These are phyloP conservation scores for Mycena albidolilacea DNA, from an alignment of 768 basidiomycete genomes.

Conservation along the genomic window DNA sequence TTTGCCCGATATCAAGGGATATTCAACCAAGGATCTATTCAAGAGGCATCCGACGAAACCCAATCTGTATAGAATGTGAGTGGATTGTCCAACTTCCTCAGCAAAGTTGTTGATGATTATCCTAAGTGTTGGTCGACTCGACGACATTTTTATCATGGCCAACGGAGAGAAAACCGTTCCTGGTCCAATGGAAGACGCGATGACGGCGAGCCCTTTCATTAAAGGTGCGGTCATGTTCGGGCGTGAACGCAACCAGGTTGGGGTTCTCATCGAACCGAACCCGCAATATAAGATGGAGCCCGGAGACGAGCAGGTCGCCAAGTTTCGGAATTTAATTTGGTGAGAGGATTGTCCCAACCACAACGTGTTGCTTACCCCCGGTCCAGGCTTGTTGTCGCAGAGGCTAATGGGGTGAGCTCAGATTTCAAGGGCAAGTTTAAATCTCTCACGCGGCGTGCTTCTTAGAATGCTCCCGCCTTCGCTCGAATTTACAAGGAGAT, in stretches of 20 bases:
- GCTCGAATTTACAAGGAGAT: slow-evolving; percentile 67
- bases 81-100: neutral
- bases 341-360: slow-evolving; percentile 19
- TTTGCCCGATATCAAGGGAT: slow-evolving; percentile 45
- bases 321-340: slow-evolving; percentile 58
- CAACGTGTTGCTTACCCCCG: slow-evolving; percentile 37
- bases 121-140: slow-evolving; percentile 47
- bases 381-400: slow-evolving; percentile 52
- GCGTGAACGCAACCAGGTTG: slow-evolving; percentile 38
- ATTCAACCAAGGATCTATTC: slow-evolving; percentile 49
- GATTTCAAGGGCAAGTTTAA: neutral
- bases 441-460: neutral
- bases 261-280: slow-evolving; percentile 41
- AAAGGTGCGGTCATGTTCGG: slow-evolving; percentile 34
- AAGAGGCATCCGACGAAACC: slow-evolving; percentile 50
- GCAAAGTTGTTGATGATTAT: neutral
- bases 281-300: slow-evolving; percentile 38
- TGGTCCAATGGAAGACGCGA: slow-evolving; percentile 45
- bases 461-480: slow-evolving; percentile 53
- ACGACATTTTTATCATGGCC: slow-evolving; percentile 48
- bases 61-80: slow-evolving; percentile 48
- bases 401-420: slow-evolving; percentile 53
- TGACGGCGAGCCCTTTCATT: slow-evolving; percentile 38
- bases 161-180: slow-evolving; percentile 50
- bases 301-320: slow-evolving; percentile 25